Base-by-base conservation (phyloP, 169 alveolate species). In the Theileria equi region DNA sequence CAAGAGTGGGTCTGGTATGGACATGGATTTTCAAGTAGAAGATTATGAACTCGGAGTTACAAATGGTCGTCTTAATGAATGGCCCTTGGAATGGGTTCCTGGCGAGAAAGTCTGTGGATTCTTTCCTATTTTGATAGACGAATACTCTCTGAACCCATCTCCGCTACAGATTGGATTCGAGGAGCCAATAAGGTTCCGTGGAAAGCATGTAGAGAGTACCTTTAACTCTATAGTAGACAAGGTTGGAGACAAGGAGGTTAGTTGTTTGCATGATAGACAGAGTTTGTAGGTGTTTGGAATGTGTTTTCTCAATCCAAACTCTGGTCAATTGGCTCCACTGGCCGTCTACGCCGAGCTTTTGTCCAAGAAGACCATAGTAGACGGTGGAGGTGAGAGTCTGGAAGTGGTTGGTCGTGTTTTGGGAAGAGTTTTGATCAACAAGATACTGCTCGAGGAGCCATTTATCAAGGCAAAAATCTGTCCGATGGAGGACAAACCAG, bases 101-200 rank as follows among this genome's bases (percentile, higher is more conserved):
- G 86, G 86, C 0, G 65, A 80, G 47, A 81, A 86, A 62, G 86
- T 78, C 13, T 57, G 81, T 60, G 80, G 88, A 0, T 86, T 86
- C 83, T 81, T 86, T 41, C 92, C 92, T 1, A 82, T 86, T 8
- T 43, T 86, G 50, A 61, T 86, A 23, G 92, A 86, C 54, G 86
- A 86, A 48, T 81, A 72, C 68, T 81, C 92, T n/a, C 63, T 78
- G 47, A 74, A 74, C 47, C 92, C 92, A 23, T 67, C 86, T 13
- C 92, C 92, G 31, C 70, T 86, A 28, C 92, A 86, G 61, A 53
- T 86, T 50, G 92, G 92, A 1, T 86, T 81, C 50, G 92, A 86
- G 64, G 92, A 86, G 32, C 61, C 85, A 26, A 76, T 86, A 47
- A 74, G 71, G 21, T 86, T 86, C 48, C 62, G 88, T 43, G 92